Conservation (phyloP, 805 yeast species). For the Ogataea methylovora region DNA sequence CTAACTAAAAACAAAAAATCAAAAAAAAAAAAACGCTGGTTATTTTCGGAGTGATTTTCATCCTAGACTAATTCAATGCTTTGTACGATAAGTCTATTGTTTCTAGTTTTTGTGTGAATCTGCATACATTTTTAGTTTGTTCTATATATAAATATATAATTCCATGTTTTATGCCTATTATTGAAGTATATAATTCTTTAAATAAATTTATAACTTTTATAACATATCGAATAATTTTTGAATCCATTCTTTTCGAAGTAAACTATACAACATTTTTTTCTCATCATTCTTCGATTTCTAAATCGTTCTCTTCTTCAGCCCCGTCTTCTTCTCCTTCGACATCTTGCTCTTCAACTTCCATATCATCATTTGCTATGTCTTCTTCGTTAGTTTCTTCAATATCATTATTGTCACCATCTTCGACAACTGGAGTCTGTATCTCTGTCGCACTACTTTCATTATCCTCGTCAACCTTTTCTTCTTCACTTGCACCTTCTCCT, state of each 20-base stretch:
- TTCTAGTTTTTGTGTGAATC: no score
- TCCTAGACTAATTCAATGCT: no score
- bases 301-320: slow-evolving; percentile 1
- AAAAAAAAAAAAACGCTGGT: no score
- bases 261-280: neutral
- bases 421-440: slow-evolving; percentile 1
- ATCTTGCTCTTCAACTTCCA: neutral
- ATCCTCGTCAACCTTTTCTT: neutral
- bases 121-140: no score
- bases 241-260: neutral
- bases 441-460: slow-evolving; percentile 1
- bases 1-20: neutral
- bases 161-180: neutral
- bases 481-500: slow-evolving; percentile 3
- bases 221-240: neutral
- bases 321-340: neutral
- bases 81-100: no score
- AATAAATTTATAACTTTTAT: neutral
- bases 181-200: no score
- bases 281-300: slow-evolving; percentile 3
- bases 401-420: neutral
- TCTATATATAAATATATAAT: neutral
- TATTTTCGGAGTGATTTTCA: no score
- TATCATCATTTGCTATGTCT: neutral
- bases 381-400: slow-evolving; percentile 1